These are phyloP conservation scores for Eucalyptus guilfoylei DNA, from an alignment of 345 rosid species.

Conservation along the genomic window DNA sequence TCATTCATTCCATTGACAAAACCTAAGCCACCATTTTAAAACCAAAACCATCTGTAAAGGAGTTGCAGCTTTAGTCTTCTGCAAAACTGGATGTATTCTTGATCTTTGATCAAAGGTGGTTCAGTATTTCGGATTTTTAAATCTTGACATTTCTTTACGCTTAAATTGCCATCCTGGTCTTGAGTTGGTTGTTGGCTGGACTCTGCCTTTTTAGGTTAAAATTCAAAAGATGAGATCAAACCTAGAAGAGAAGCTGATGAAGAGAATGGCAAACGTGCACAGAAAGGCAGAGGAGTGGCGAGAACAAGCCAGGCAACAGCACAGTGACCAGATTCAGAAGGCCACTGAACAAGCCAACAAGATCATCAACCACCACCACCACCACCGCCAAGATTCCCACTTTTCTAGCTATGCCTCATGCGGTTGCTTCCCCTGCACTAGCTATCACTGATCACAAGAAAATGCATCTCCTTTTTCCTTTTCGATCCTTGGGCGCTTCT, in stretches of 20 bases:
- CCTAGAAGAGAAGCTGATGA: conserved; percentile 82
- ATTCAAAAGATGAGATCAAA: conserved; percentile 86
- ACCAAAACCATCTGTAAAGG: background rate
- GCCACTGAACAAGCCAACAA: conserved; percentile 28
- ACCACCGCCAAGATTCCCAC: background rate
- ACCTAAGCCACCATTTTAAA: background rate
- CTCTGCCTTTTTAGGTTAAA: conserved; percentile 42
- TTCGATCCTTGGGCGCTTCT: background rate
- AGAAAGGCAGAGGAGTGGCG: conserved; percentile 81
- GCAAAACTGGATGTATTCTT: background rate
- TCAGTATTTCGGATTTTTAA: background rate
- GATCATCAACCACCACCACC: conserved; percentile 16
- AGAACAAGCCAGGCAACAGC: conserved; percentile 52
- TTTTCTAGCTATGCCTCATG: conserved; percentile 19
- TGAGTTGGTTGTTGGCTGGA: background rate
- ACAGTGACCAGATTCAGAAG: conserved; percentile 43
- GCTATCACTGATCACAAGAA: background rate
- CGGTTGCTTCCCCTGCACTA: conserved; percentile 62
- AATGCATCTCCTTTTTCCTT: background rate
- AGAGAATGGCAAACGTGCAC: conserved; percentile 64
- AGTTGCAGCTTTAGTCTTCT: background rate
- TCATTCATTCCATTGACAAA: background rate
- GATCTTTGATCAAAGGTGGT: background rate
- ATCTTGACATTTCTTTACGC: background rate
- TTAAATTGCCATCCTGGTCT: background rate